Conservation (phyloP, 140 eudicot genomes). For the Anethum foeniculum region DNA sequence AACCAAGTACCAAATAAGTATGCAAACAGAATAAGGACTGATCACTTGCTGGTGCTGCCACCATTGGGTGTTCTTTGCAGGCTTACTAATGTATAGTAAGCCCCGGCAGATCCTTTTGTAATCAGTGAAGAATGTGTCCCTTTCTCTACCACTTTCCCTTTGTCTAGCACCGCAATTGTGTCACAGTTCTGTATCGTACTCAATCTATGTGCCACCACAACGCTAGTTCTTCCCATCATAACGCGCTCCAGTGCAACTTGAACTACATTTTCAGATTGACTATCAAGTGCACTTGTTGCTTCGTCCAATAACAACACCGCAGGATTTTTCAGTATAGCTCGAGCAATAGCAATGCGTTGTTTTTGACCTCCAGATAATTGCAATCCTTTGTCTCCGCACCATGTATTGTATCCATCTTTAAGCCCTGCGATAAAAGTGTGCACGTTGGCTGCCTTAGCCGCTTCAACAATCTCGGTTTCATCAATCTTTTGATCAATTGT, state of each 20-base stretch:
- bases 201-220: constrained; percentile 20
- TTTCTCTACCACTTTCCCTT: constrained; percentile 15
- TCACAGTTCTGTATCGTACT: constrained; percentile 18
- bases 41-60: not conserved
- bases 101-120: constrained; percentile 5
- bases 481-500: not conserved
- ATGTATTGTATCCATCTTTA: constrained; percentile 14
- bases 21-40: not conserved
- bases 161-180: constrained; percentile 11
- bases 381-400: constrained; percentile 16
- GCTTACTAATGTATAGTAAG: constrained; percentile 14
- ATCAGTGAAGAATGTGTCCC: constrained; percentile 12
- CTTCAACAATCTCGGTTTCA: constrained; percentile 18
- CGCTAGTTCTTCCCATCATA: constrained; percentile 14
- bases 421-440: constrained; percentile 20
- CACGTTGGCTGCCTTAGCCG: constrained; percentile 22
- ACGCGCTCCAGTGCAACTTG: constrained; percentile 15
- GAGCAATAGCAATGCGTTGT: constrained; percentile 19
- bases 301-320: constrained; percentile 12
- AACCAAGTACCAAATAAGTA: not conserved
- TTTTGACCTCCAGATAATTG: constrained; percentile 19
- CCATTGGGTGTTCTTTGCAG: constrained; percentile 13
- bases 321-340: constrained; percentile 16
- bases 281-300: constrained; percentile 19
- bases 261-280: constrained; percentile 14